Percentiles rank a stretch among this genome's conserved stretches.
These are phyloP conservation scores for Chlorella ohadii DNA, from an alignment of 139 green algal genomes.

Conservation along the genomic window DNA sequence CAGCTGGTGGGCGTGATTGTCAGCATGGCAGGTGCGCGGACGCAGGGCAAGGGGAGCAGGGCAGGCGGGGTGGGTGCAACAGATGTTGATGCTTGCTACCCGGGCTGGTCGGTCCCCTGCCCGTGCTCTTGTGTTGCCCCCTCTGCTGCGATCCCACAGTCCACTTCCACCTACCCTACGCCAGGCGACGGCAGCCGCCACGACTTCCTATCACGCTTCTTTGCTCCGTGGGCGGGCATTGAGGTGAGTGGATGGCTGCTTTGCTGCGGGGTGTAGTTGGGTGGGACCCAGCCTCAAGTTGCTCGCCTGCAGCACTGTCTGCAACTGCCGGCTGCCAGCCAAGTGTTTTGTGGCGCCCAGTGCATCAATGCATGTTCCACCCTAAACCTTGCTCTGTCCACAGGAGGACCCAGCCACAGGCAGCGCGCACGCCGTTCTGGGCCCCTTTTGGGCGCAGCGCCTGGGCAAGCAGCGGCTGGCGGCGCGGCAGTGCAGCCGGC, in stretches of 20 bases:
- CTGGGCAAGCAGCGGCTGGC: slow-evolving; percentile 49
- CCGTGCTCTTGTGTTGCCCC: too few relatives aligned
- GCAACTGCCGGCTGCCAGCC: too few relatives aligned
- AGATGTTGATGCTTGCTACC: too few relatives aligned
- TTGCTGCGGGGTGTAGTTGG: too few relatives aligned
- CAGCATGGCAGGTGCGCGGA: slow-evolving; percentile 1
- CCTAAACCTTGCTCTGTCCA: too few relatives aligned
- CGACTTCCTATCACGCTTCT: slow-evolving; percentile 83
- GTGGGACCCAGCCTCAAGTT: too few relatives aligned
- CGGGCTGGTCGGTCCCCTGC: too few relatives aligned
- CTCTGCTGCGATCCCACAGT: too few relatives aligned
- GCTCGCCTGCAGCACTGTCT: too few relatives aligned
- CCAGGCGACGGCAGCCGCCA: slow-evolving; percentile 25
- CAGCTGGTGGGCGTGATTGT: slow-evolving; percentile 44
- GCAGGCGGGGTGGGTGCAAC: neutral
- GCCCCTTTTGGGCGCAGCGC: slow-evolving; percentile 60
- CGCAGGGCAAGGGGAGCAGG: neutral
- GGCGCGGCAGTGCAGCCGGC: slow-evolving; percentile 58
- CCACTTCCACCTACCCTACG: neutral
- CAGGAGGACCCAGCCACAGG: slow-evolving; percentile 91
- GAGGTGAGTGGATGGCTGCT: too few relatives aligned
- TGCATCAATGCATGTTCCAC: too few relatives aligned
- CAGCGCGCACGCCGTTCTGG: slow-evolving; percentile 73
- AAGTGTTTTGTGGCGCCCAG: too few relatives aligned
- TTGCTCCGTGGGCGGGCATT: slow-evolving; percentile 71